phyloP scores from a whole-genome alignment of 108 stramenopile species.

The Thalassiosira profunda region DNA sequence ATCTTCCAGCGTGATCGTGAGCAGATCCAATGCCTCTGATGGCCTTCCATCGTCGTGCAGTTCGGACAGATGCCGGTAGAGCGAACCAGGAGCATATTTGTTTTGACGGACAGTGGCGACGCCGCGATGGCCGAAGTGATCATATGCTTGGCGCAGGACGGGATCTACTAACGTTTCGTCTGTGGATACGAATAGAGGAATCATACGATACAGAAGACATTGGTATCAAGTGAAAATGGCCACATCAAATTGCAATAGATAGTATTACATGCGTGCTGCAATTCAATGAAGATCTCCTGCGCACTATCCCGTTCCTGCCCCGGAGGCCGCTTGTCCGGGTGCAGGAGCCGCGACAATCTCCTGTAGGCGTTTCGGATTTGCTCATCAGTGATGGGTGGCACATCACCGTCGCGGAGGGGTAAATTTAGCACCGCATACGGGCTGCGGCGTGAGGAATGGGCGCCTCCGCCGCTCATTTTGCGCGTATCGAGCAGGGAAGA shows the following conservation, averaged over 20 bases:
- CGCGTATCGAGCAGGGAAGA: too few relatives aligned
- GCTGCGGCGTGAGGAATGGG: constrained; percentile 4
- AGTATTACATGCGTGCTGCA: constrained; percentile 35
- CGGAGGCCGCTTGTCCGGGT: constrained; percentile 39
- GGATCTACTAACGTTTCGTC: constrained; percentile 42
- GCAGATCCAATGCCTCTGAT: constrained; percentile 20
- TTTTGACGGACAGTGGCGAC: constrained; percentile 37
- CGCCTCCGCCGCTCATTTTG: too few relatives aligned
- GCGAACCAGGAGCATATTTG: constrained; percentile 19
- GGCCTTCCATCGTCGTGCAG: constrained; percentile 32
- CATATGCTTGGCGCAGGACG: constrained; percentile 41
- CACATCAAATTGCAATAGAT: too few relatives aligned
- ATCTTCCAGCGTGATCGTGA: constrained; percentile 18
- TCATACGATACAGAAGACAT: not conserved
- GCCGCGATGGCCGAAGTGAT: constrained; percentile 36
- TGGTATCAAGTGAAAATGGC: not conserved
- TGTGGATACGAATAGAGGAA: not conserved
- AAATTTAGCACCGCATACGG: constrained; percentile 42
- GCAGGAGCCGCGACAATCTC: constrained; percentile 34
- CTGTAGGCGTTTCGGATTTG: constrained; percentile 44
- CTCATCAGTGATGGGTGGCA: not conserved
- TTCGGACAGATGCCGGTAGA: constrained; percentile 19
- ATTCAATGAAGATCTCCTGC: constrained; percentile 40
- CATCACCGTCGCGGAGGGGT: not conserved
- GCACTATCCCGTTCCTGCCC: constrained; percentile 28